Percentiles rank a stretch among this genome's conserved stretches.
Conservation (phyloP, 495 filamentous ascomycete species). For the Xylaria bambusicola region DNA sequence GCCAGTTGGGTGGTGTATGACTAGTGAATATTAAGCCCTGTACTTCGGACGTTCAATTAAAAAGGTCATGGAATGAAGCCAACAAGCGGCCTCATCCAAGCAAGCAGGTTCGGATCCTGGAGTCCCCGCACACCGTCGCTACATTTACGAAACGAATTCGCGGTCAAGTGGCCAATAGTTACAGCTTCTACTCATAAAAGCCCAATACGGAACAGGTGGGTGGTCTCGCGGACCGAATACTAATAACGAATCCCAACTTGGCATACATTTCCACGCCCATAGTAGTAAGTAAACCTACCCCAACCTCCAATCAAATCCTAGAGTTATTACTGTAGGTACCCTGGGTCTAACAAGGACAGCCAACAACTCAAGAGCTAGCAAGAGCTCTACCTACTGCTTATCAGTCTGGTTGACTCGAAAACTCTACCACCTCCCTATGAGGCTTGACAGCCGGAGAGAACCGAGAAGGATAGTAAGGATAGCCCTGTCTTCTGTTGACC, state of each 20-base stretch:
- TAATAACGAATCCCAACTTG: slow-evolving; percentile 24
- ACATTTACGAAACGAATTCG: not conserved
- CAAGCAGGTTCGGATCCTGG: not conserved
- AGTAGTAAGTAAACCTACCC: slow-evolving; percentile 27
- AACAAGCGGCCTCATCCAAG: too few species aligned
- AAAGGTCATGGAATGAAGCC: too few species aligned
- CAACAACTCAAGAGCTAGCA: not conserved
- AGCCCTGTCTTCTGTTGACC: not conserved
- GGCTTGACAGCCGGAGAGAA: slow-evolving; percentile 2
- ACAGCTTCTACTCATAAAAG: not conserved
- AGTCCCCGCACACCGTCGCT: not conserved
- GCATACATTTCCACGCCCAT: slow-evolving; percentile 27
- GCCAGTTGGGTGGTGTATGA: too few species aligned
- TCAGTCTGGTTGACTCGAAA: not conserved
- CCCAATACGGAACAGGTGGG: slow-evolving; percentile 4
- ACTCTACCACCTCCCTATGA: not conserved
- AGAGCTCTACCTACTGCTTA: not conserved
- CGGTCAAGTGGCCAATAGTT: not conserved
- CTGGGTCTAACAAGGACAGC: slow-evolving; percentile 1
- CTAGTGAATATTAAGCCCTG: too few species aligned
- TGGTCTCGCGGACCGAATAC: slow-evolving; percentile 32
- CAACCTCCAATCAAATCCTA: slow-evolving; percentile 20
- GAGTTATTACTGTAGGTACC: too few species aligned
- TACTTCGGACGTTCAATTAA: too few species aligned
- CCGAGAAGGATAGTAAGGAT: not conserved